Evolutionary conservation across 2,329 filamentous ascomycete species (phyloP).

Genomic region (Beauveria sp.): DNA sequence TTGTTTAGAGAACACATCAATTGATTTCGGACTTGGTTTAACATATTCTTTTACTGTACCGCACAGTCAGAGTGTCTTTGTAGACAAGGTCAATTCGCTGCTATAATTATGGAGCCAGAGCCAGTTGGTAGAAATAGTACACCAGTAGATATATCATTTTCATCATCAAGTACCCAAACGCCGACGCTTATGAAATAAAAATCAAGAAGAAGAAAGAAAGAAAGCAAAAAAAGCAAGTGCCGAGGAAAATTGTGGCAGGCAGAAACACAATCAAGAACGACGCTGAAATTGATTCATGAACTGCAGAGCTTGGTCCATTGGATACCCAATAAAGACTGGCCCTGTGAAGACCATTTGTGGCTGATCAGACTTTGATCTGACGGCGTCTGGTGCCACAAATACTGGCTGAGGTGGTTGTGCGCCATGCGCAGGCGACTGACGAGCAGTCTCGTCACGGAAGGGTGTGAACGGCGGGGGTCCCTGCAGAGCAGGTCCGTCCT

Average conservation of each 20-base stretch:
- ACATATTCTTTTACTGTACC: not conserved
- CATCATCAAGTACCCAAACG: constrained; percentile 17
- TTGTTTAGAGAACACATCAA: not conserved
- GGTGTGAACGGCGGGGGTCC: constrained; percentile 18
- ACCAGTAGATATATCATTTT: not conserved
- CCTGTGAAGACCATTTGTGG: constrained; percentile 84
- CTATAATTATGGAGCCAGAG: not conserved
- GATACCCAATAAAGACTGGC: constrained; percentile 89
- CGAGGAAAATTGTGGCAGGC: constrained; percentile 12
- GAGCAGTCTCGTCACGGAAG: constrained; percentile 12
- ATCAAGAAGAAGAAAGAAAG: constrained; percentile 11
- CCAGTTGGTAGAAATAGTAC: not conserved
- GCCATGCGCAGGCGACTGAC: constrained; percentile 13
- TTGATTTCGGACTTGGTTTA: not conserved
- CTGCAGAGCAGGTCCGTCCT: constrained; percentile 11
- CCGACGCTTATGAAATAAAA: constrained; percentile 22
- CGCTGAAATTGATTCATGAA: constrained; percentile 57
- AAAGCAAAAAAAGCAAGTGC: not conserved
- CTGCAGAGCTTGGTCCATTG: constrained; percentile 70
- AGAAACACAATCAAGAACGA: constrained; percentile 6
- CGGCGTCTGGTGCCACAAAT: constrained; percentile 41
- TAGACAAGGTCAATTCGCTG: not conserved
- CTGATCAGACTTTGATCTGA: constrained; percentile 23
- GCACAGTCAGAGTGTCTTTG: not conserved
- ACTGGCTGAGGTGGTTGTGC: constrained; percentile 33